Evolutionary conservation across 2,329 filamentous ascomycete species (phyloP), one percentile per base, ranked within the genome.

Genomic region (Colletotrichum sp.): DNA sequence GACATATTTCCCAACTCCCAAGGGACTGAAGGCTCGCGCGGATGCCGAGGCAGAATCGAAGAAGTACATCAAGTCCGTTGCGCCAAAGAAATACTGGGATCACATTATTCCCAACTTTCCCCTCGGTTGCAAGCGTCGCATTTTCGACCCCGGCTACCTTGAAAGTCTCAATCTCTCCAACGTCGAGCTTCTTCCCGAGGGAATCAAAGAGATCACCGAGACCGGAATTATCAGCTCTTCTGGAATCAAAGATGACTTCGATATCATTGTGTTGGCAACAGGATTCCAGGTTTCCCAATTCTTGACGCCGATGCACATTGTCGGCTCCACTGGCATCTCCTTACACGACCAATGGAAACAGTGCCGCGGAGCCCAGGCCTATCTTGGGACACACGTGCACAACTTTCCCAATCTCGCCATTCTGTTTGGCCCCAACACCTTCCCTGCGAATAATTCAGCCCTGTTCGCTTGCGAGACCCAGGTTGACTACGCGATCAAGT

Each of bases 121-220:
- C 2, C 71, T 85, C 4, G 84, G 84, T 0, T 86, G 84, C 66
- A 85, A 85, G 72, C 78, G 84, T 3, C 81, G 83, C 3, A 82
- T 85, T 39, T 82, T 81, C 8, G 84, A 85, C 39, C 81, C 84
- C 0, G 82, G 80, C 13, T 85, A 85, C 15, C 79, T 86, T 1
- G 75, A 78, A 1, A 79, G 79, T 24, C 76, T 86, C 7, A 79
- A 83, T 60, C 72, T 34, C 0, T 66, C 80, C 2, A 84, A 85
- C 10, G 80, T 85, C 1, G 79, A 83, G n/a, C 71, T 85, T 18
- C 36, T 83, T 3, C 69, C 79, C 1, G 80, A 81, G 55, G 78
- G 78, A 4, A 80, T 82, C n/a, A 44, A 63, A 52, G 76, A 80
- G 24, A 71, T 82, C 28, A 81, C 78, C 8, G 78, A 81, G 68